A percentile compares a stretch with the other conserved stretches of the same genome.
These are phyloP conservation scores for Acanthamoeba royreba DNA, from an alignment of 208 protist genomes.

Conservation along the genomic window DNA sequence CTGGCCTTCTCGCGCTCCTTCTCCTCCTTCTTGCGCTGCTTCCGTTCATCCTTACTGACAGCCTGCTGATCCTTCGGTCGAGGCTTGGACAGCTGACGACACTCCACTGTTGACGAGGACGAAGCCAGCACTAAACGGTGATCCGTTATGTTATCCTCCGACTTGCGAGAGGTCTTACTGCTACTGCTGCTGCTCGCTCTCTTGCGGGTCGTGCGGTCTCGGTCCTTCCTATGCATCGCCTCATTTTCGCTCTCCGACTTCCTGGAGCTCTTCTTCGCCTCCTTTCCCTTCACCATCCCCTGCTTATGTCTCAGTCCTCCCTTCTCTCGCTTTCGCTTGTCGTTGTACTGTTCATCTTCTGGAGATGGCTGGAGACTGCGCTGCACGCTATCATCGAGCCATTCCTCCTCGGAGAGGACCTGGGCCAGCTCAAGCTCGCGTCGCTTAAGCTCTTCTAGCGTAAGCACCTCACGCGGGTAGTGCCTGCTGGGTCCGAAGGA, in stretches of 20 bases:
- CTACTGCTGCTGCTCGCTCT: neutral
- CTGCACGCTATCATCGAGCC: too few relatives aligned
- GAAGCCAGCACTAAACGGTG: neutral
- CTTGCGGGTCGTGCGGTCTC: neutral
- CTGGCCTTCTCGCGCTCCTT: neutral
- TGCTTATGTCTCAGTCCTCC: too few relatives aligned
- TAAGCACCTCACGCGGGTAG: neutral
- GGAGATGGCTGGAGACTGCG: too few relatives aligned
- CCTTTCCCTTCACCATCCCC: too few relatives aligned
- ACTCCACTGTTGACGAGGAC: neutral
- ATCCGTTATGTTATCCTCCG: neutral
- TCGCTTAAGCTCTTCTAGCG: neutral
- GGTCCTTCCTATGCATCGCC: neutral
- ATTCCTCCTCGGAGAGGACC: neutral
- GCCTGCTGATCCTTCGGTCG: too few relatives aligned
- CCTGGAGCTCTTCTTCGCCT: too few relatives aligned
- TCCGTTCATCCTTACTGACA: neutral
- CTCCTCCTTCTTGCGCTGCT: neutral
- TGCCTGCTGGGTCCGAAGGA: too few relatives aligned
- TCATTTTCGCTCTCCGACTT: slow-evolving; percentile 1
- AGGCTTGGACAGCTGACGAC: too few relatives aligned
- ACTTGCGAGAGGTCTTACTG: too few relatives aligned
- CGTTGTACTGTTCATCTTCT: too few relatives aligned
- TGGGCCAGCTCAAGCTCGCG: neutral
- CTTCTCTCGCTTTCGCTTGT: neutral